Conservation (phyloP, 2,329 filamentous ascomycete genomes). For the Plectosphaerella sp. region DNA sequence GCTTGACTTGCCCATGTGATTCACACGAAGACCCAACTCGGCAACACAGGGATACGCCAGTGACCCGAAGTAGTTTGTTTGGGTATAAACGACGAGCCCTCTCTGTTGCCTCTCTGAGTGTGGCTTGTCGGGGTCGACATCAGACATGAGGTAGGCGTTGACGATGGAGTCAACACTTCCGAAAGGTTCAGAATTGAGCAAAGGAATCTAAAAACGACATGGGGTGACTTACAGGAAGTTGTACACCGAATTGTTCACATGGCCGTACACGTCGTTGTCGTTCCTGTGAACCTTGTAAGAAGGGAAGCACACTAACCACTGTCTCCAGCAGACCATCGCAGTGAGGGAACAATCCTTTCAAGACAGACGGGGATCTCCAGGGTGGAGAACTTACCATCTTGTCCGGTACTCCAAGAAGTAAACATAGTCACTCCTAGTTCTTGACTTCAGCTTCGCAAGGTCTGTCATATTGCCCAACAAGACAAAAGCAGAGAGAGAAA, state of each 20-base stretch:
- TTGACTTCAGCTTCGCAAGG: neutral
- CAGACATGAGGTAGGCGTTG: slow-evolving; percentile 1
- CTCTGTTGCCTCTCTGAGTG: neutral
- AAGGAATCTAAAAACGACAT: neutral
- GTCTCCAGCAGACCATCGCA: neutral
- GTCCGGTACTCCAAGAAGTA: neutral
- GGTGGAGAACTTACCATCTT: neutral
- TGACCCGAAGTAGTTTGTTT: slow-evolving; percentile 1
- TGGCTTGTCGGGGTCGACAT: neutral
- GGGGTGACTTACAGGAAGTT: neutral
- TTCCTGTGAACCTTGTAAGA: neutral
- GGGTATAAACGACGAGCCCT: neutral
- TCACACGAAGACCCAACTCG: neutral
- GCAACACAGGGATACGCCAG: slow-evolving; percentile 1
- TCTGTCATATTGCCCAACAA: neutral
- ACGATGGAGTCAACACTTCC: neutral
- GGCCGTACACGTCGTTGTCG: neutral
- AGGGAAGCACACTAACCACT: neutral
- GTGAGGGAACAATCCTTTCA: neutral
- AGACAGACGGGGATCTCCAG: neutral
- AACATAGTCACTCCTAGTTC: neutral
- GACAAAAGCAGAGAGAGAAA: neutral
- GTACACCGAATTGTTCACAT: neutral
- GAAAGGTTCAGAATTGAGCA: neutral
- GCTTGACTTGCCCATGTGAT: neutral